Base-by-base conservation (phyloP, 768 basidiomycete genomes). In the Amanita rimosa region DNA sequence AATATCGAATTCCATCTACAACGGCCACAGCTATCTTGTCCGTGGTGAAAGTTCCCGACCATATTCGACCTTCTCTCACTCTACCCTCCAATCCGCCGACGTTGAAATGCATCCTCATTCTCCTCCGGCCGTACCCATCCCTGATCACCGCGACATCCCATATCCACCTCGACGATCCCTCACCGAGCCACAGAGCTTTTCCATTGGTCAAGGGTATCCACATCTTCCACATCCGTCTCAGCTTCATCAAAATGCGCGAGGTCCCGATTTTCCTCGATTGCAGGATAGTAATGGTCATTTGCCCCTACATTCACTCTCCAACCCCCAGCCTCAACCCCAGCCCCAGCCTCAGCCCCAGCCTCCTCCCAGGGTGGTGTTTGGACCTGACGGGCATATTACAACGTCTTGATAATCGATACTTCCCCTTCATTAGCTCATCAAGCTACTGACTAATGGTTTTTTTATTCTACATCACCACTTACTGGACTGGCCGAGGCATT, bases 81-180 rank as follows among this genome's bases (percentile, higher is more conserved):
- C 74, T 33, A 58, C 75, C 17, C 81, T 73, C 57, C 65, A 70
- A 47, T 53, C 64, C 49, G 64, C 68, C 48, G 70, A 76, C 49
- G 63, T 66, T 44, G 51, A 62, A 48, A 64, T 72, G 54, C 64
- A 66, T 53, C 65, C 65, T 29, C 71, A 71, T 55, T 66, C 57
- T 27, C 71, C 73, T 19, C 69, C 72, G 4, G 46, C 46, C 35
- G 62, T 70, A 42, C 60, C 67, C 24, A 56, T 70, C 27, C 57
- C 65, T 26, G 61, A 61, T 35, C 62, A 71, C 29, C 68, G 69
- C 6, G 72, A 76, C 46, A 62, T 74, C 49, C 64, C 75, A 11
- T 82, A 74, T 58, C 69, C 71, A 35, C 78, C 76, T 54, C 71
- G 79, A 52, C 73, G 81, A 44, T 69, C 79, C 34, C 65, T 75